Conservation (phyloP, 2,329 filamentous ascomycete species). For the Aaosphaeria pasadenensis region DNA sequence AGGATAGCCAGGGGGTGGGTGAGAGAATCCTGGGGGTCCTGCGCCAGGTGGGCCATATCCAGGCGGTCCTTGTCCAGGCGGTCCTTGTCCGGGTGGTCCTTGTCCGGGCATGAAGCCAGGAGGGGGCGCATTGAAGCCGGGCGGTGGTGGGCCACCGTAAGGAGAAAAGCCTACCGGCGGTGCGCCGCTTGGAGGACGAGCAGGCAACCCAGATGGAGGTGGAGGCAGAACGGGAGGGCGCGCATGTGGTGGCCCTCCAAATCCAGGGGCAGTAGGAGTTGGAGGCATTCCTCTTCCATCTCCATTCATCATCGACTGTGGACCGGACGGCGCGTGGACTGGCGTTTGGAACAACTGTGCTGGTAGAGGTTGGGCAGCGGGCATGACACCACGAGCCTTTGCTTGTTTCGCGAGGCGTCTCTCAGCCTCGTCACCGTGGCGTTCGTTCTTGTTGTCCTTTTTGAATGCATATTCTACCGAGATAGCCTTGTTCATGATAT, state of each 20-base stretch:
- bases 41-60: neutral
- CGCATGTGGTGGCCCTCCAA: constrained; percentile 15
- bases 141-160: neutral
- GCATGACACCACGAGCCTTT: constrained; percentile 88
- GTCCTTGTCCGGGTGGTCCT: neutral
- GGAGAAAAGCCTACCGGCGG: constrained; percentile 29
- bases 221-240: constrained; percentile 48
- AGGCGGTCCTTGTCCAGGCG: constrained; percentile 1
- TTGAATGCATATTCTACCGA: constrained; percentile 98
- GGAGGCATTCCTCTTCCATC: constrained; percentile 31
- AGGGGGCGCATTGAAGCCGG: constrained; percentile 18
- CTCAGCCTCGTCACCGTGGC: constrained; percentile 93
- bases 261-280: constrained; percentile 39
- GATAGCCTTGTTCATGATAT: constrained; percentile 94
- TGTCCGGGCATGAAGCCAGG: constrained; percentile 14
- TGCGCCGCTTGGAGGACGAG: constrained; percentile 68
- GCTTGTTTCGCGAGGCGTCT: constrained; percentile 87
- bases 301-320: constrained; percentile 44
- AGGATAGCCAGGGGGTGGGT: neutral
- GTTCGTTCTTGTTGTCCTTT: constrained; percentile 96
- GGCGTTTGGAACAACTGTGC: constrained; percentile 62
- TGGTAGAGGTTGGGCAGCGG: constrained; percentile 73
- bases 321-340: constrained; percentile 33
- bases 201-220: constrained; percentile 59
- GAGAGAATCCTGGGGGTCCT: neutral